Percentiles rank a stretch among this genome's conserved stretches.
phyloP scores from a whole-genome alignment of 1,284 basidiomycete genomes.

The Amylostereum areolatum region DNA sequence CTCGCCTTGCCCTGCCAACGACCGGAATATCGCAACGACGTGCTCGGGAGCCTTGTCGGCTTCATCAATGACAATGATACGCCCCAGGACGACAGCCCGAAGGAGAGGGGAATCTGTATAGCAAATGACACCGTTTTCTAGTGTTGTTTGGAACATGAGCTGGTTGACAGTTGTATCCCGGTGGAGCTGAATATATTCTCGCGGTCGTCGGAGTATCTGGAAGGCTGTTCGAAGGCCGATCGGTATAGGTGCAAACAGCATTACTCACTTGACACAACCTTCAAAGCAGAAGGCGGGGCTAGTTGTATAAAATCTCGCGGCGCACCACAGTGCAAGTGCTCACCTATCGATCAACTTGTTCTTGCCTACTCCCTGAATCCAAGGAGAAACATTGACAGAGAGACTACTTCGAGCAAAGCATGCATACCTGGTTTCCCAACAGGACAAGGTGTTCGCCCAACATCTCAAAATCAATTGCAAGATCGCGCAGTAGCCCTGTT shows the following conservation, averaged over 20 bases:
- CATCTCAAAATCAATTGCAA: conserved; percentile 55
- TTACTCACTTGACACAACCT: conserved; percentile 48
- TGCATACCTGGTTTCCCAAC: conserved; percentile 55
- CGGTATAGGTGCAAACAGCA: too few species aligned
- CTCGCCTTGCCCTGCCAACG: conserved; percentile 57
- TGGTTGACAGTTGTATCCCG: conserved; percentile 65
- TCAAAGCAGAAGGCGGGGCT: too few species aligned
- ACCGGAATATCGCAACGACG: conserved; percentile 63
- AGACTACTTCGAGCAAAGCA: not conserved
- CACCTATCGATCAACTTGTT: conserved; percentile 62
- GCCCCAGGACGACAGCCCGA: conserved; percentile 51
- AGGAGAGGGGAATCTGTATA: conserved; percentile 61
- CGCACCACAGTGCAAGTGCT: too few species aligned
- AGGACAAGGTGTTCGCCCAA: conserved; percentile 57
- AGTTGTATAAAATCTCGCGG: too few species aligned
- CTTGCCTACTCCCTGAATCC: conserved; percentile 53
- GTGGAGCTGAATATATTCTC: conserved; percentile 65
- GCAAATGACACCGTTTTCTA: conserved; percentile 49
- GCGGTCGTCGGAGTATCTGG: conserved; percentile 52
- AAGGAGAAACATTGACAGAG: not conserved
- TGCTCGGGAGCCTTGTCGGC: conserved; percentile 69
- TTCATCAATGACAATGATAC: conserved; percentile 61
- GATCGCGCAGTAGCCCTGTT: conserved; percentile 57
- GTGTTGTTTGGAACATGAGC: conserved; percentile 59
- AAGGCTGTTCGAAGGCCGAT: not conserved